Evolutionary conservation across 306 rosid genomes (phyloP), one percentile per base, ranked within the genome.

Genomic region (Vicia faba): DNA sequence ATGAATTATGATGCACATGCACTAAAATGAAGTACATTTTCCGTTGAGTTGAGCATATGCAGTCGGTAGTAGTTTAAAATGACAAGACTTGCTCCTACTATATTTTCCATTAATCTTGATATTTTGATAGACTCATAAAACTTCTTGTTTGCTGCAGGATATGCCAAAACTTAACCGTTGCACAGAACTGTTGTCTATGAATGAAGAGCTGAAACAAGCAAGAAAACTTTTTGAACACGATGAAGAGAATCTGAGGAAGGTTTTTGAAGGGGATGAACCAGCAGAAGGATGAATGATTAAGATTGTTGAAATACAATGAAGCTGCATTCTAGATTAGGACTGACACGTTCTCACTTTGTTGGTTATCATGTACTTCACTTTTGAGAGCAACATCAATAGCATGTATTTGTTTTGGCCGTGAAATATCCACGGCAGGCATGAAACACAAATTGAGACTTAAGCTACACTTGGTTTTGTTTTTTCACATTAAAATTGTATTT

Each of bases 151-250:
- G 5, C 39, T 33, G 74, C 81, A 92, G 98, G 98, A 92, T 74
- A 5, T 57, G 49, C 92, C 86, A 48, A 92, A 92, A 71, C 91
- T 81, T 16, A 89, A 92, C 79, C 96, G 96, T 0, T 89, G 87
- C 60, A 76, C 86, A 7, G 98, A 92, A 79, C 69, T 89, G 85
- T 69, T 92, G 58, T 87, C 96, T 12, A 87, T 92, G 96, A 85
- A 89, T 64, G 96, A 92, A 75, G 96, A 89, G 70, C 87, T 92
- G 75, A 89, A 92, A 79, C 96, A 92, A 75, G 98, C 96, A 50
- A 87, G 89, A 66, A 92, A 86, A 75, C 96, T 92, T 70, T 92
- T 92, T 50, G 95, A 89, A 78, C 77, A 84, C 15, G 96, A 89
- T 35, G 96, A 89, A 79, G 95, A 89, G 75, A 85, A 92, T 77